Conservation (phyloP, 495 filamentous ascomycete genomes). For the Lasiosphaeria hispida region DNA sequence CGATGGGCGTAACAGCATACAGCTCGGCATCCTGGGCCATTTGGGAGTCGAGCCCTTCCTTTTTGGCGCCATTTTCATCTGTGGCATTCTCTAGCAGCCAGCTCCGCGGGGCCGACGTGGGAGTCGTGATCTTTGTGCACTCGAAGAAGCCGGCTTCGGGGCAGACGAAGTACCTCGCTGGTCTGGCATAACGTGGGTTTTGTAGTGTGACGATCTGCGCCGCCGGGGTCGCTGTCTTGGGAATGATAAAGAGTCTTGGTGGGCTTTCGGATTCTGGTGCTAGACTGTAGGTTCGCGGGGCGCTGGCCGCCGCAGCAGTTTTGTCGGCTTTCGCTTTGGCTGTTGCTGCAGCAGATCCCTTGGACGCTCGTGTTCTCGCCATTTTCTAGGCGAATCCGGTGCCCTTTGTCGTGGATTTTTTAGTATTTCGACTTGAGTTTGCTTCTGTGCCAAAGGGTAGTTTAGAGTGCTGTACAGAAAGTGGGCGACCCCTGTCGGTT, state of each 20-base stretch:
- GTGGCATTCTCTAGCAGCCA: constrained; percentile 57
- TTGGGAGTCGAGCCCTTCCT: constrained; percentile 25
- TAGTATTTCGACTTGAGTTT: neutral
- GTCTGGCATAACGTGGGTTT: constrained; percentile 67
- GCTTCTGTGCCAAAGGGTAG: neutral
- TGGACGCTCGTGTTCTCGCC: constrained; percentile 28
- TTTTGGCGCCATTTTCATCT: neutral
- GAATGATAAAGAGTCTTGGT: constrained; percentile 78
- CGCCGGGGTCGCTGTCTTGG: constrained; percentile 58
- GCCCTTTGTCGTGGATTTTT: no score
- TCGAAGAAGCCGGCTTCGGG: constrained; percentile 80
- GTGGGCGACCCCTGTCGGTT: constrained; percentile 32
- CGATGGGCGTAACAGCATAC: constrained; percentile 77
- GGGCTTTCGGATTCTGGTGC: constrained; percentile 39
- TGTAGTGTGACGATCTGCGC: constrained; percentile 72
- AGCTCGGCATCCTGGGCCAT: constrained; percentile 62
- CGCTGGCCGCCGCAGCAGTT: constrained; percentile 20
- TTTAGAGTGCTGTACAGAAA: neutral
- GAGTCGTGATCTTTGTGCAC: constrained; percentile 72
- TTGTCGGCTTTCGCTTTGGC: constrained; percentile 28
- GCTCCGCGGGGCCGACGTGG: constrained; percentile 59
- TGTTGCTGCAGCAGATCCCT: constrained; percentile 27
- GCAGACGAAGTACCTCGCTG: constrained; percentile 76
- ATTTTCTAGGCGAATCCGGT: no score
- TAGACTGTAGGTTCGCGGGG: constrained; percentile 33